Conservation (phyloP, 495 filamentous ascomycete species). For the Hypoxylon lienhwacheense region DNA sequence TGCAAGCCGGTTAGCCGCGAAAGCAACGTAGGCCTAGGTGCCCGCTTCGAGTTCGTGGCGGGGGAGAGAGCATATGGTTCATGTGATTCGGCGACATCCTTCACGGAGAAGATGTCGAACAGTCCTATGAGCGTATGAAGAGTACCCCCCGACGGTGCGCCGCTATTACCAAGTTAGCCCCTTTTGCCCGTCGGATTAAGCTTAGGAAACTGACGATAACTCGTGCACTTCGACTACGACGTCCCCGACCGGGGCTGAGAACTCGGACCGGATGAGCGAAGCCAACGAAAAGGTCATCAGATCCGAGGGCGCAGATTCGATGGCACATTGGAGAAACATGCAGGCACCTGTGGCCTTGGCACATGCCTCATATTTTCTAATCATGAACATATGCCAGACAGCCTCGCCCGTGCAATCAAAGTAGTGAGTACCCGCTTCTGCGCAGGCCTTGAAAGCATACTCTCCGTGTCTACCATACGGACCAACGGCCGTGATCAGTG, state of each 20-base stretch:
- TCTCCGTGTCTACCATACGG: conserved; percentile 81
- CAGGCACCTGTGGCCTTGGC: conserved; percentile 78
- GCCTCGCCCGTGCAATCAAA: conserved; percentile 88
- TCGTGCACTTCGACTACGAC: conserved; percentile 65
- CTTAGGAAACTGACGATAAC: conserved; percentile 54
- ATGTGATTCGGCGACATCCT: conserved; percentile 57
- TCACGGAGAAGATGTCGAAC: conserved; percentile 61
- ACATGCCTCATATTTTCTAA: conserved; percentile 73
- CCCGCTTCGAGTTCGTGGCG: conserved; percentile 53
- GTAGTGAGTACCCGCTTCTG: conserved; percentile 85
- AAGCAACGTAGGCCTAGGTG: conserved; percentile 37
- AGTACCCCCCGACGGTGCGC: conserved; percentile 74
- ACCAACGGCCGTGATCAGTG: conserved; percentile 83
- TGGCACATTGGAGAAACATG: conserved; percentile 81
- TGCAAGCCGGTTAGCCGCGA: conserved; percentile 63
- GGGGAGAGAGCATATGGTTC: conserved; percentile 70
- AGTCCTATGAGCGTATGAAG: conserved; percentile 64
- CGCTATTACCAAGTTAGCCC: conserved; percentile 31
- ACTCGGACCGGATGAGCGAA: conserved; percentile 61
- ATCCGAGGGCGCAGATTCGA: conserved; percentile 87
- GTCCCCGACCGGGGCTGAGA: conserved; percentile 57
- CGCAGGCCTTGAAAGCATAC: conserved; percentile 84
- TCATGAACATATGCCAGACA: conserved; percentile 77
- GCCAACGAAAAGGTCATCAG: conserved; percentile 73
- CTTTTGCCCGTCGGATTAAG: neutral